Percentiles rank a stretch among this genome's conserved stretches.
Conservation (phyloP, 306 rosid species). For the Rubus parviflorus region DNA sequence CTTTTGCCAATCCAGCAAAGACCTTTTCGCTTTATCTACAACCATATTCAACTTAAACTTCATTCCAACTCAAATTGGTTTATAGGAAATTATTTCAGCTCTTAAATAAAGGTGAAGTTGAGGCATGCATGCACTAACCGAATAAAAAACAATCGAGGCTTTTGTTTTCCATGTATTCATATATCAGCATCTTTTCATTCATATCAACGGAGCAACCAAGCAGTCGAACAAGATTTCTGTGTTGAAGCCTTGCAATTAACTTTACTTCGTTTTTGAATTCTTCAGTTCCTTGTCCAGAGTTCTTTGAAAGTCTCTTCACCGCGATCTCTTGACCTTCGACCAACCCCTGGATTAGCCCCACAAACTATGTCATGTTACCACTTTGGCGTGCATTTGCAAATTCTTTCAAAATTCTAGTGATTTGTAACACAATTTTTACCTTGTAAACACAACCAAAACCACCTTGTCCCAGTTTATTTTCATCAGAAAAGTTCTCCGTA, state of each 20-base stretch:
- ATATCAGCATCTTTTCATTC: slow-evolving; percentile 64
- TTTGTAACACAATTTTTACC: slow-evolving; percentile 29
- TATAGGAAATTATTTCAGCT: background rate
- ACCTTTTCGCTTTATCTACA: slow-evolving; percentile 41
- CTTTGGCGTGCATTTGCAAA: background rate
- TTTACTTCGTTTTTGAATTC: slow-evolving; percentile 72
- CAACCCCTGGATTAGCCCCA: slow-evolving; percentile 54
- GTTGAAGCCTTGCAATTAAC: slow-evolving; percentile 72
- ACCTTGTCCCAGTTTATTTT: slow-evolving; percentile 79
- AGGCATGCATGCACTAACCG: slow-evolving; percentile 41
- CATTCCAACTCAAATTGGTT: background rate
- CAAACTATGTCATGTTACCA: slow-evolving; percentile 13
- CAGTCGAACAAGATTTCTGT: slow-evolving; percentile 65
- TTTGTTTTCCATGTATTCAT: slow-evolving; percentile 72
- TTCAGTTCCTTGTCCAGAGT: slow-evolving; percentile 62
- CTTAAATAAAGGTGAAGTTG: background rate
- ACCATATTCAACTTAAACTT: background rate
- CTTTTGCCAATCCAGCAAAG: slow-evolving; percentile 44
- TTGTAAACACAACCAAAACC: slow-evolving; percentile 86
- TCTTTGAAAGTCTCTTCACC: slow-evolving; percentile 66
- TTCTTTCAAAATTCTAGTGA: background rate
- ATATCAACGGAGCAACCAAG: slow-evolving; percentile 60
- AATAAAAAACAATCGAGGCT: slow-evolving; percentile 65
- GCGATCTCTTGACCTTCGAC: slow-evolving; percentile 64
- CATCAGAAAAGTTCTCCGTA: slow-evolving; percentile 67